phyloP scores from a whole-genome alignment of 768 basidiomycete species.

The Termitomyces sp. region DNA sequence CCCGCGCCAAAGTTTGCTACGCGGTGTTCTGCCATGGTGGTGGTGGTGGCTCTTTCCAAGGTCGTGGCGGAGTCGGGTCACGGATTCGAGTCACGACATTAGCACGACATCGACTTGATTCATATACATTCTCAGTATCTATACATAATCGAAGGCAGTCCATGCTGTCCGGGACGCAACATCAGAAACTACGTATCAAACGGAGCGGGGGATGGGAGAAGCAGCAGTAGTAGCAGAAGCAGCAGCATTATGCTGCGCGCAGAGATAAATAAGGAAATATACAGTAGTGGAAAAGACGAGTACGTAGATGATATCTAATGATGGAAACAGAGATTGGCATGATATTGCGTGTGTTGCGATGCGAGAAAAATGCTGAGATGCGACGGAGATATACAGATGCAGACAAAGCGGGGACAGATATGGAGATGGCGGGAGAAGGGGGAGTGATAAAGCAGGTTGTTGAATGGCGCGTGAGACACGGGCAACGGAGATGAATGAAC shows the following conservation, averaged over 20 bases:
- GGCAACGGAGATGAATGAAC: background rate
- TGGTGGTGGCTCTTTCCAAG: too few species aligned
- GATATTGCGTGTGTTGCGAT: background rate
- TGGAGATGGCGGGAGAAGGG: too few species aligned
- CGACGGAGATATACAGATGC: background rate
- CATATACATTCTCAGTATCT: background rate
- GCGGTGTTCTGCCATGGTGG: constrained; percentile 44
- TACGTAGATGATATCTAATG: background rate
- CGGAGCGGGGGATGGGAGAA: constrained; percentile 1
- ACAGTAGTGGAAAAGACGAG: background rate
- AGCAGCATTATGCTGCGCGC: constrained; percentile 1
- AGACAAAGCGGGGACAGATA: background rate
- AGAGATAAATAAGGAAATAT: constrained; percentile 1
- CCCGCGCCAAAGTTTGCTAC: constrained; percentile 93
- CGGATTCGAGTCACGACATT: too few species aligned
- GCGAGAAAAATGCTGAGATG: background rate
- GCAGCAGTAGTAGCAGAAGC: background rate
- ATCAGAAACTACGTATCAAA: constrained; percentile 3
- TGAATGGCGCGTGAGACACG: background rate
- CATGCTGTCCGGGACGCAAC: constrained; percentile 1
- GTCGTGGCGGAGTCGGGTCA: too few species aligned
- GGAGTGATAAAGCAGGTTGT: background rate
- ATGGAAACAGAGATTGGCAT: background rate
- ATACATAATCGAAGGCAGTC: constrained; percentile 1
- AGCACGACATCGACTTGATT: too few species aligned